phyloP scores from a whole-genome alignment of 176 grass and related monocot species.

The Ensete ventricosum region DNA sequence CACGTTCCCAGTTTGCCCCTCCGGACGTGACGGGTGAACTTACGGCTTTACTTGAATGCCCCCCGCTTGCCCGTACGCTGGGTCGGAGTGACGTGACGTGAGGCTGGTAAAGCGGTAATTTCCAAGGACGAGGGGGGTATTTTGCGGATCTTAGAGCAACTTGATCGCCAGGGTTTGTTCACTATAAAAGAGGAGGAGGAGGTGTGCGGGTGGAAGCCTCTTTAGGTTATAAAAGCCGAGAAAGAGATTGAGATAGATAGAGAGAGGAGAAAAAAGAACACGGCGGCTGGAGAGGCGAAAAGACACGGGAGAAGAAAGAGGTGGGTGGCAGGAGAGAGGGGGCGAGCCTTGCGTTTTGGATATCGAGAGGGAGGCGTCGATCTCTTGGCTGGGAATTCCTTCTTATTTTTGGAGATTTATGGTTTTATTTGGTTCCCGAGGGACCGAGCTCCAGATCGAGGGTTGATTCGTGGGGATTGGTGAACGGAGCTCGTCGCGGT shows the following conservation, averaged over 20 bases:
- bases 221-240: slow-evolving; percentile 2
- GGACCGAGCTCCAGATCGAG: slow-evolving; percentile 10
- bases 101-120: too few species aligned
- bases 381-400: neutral
- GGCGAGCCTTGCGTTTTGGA: slow-evolving; percentile 6
- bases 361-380: neutral
- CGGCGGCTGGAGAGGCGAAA: slow-evolving; percentile 15
- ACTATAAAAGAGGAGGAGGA: too few species aligned
- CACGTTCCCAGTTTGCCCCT: too few species aligned
- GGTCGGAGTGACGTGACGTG: too few species aligned
- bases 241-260: neutral
- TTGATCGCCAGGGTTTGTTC: too few species aligned
- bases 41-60: too few species aligned
- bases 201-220: too few species aligned
- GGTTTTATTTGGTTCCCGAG: neutral
- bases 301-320: neutral
- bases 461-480: neutral
- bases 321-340: neutral
- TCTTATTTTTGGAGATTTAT: neutral
- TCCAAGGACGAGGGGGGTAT: too few species aligned
- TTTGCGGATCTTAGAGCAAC: too few species aligned
- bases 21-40: too few species aligned
- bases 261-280: neutral
- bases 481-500: neutral
- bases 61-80: too few species aligned